These are phyloP conservation scores for Talaromyces islandicus DNA, from an alignment of 2,329 filamentous ascomycete genomes.

Conservation along the genomic window DNA sequence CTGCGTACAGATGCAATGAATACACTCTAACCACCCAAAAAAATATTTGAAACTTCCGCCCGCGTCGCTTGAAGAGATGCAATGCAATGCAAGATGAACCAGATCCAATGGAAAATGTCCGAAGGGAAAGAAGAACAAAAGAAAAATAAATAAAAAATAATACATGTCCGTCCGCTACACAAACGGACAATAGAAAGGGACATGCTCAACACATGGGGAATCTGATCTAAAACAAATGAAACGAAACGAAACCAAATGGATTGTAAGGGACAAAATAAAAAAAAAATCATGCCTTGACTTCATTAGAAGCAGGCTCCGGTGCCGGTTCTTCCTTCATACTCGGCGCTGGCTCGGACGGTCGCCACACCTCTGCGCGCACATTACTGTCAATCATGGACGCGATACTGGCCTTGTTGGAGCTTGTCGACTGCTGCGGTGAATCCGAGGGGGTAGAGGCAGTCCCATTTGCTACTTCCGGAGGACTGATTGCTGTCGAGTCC, in stretches of 20 bases:
- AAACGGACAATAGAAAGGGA: not conserved
- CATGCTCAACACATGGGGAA: conserved; percentile 10
- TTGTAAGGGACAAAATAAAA: no score
- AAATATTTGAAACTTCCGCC: not conserved
- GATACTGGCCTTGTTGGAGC: conserved; percentile 33
- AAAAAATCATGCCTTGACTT: conserved; percentile 3
- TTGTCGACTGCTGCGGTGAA: conserved; percentile 11
- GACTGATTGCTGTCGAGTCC: not conserved
- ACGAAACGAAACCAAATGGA: no score
- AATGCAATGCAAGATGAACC: not conserved
- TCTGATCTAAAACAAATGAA: conserved; percentile 1
- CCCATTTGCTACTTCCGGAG: not conserved
- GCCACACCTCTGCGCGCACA: conserved; percentile 11
- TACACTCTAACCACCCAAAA: not conserved
- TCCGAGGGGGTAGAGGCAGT: not conserved
- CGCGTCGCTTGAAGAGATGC: not conserved
- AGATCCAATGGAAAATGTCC: no score
- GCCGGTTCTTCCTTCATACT: conserved; percentile 5
- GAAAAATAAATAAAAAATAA: not conserved
- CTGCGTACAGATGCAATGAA: not conserved
- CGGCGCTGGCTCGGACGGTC: not conserved
- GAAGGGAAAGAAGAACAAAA: not conserved
- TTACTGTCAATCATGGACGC: conserved; percentile 34
- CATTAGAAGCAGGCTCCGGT: not conserved
- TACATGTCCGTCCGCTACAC: not conserved